These are phyloP conservation scores for Serendipita sp. DNA, from an alignment of 768 basidiomycete species.

Conservation along the genomic window DNA sequence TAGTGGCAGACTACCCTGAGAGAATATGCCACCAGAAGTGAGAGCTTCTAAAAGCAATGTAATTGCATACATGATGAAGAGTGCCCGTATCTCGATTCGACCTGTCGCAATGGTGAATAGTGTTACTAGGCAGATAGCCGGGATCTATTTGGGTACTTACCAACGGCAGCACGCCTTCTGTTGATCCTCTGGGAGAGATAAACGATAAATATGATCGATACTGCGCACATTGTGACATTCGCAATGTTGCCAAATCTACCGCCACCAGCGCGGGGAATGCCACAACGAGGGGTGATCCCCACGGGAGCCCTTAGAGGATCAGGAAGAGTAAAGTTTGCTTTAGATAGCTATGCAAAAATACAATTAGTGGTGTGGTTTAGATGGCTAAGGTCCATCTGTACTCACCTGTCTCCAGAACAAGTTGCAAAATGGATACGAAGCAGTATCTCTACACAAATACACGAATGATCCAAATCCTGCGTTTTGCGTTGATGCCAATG, in stretches of 20 bases:
- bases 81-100: constrained; percentile 18
- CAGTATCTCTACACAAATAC: constrained; percentile 46
- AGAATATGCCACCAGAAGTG: constrained; percentile 12
- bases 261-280: constrained; percentile 44
- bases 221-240: constrained; percentile 65
- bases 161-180: constrained; percentile 76
- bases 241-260: constrained; percentile 60
- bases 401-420: constrained; percentile 79
- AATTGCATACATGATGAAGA: constrained; percentile 18
- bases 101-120: background rate
- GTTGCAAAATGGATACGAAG: constrained; percentile 86
- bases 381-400: constrained; percentile 9
- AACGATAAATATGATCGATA: constrained; percentile 47
- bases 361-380: constrained; percentile 13
- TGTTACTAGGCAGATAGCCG: background rate
- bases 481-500: background rate
- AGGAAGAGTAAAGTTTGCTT: constrained; percentile 20
- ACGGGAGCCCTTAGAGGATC: constrained; percentile 50
- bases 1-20: constrained; percentile 59
- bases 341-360: constrained; percentile 9
- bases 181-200: constrained; percentile 41
- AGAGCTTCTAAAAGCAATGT: constrained; percentile 13
- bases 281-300: constrained; percentile 69
- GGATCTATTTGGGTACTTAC: constrained; percentile 24
- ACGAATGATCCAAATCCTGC: constrained; percentile 53